Conservation (phyloP, 2,329 filamentous ascomycete genomes). For the Ophiobolus disseminans region DNA sequence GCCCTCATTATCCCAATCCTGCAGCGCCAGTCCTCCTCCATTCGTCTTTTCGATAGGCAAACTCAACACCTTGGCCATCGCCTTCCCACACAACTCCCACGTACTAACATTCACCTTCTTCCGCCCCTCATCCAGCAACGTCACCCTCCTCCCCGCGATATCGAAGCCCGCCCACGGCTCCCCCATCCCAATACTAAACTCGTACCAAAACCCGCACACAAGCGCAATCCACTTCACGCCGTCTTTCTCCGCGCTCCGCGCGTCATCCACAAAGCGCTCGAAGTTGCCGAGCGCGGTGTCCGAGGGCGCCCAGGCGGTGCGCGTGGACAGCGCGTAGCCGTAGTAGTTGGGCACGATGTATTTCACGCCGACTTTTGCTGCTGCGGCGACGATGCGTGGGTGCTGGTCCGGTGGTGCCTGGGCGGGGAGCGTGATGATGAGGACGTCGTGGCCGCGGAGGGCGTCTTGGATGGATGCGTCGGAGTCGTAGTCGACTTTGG, state of each 20-base stretch:
- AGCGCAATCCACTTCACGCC: slow-evolving; percentile 15
- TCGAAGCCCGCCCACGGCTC: slow-evolving; percentile 47
- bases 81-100: slow-evolving; percentile 63
- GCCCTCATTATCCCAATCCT: slow-evolving; percentile 14
- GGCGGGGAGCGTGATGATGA: slow-evolving; percentile 50
- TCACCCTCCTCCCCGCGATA: slow-evolving; percentile 37
- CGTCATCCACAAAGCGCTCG: slow-evolving; percentile 12
- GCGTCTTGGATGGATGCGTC: slow-evolving; percentile 38
- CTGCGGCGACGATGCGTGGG: slow-evolving; percentile 41
- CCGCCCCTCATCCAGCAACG: slow-evolving; percentile 43
- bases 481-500: slow-evolving; percentile 43
- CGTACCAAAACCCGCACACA: slow-evolving; percentile 47
- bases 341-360: slow-evolving; percentile 53
- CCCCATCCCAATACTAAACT: slow-evolving; percentile 44
- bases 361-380: slow-evolving; percentile 46
- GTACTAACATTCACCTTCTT: slow-evolving; percentile 58
- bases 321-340: slow-evolving; percentile 30
- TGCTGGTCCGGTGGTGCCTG: slow-evolving; percentile 36
- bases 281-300: slow-evolving; percentile 11
- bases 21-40: not conserved
- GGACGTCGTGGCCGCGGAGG: slow-evolving; percentile 47
- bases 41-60: slow-evolving; percentile 40
- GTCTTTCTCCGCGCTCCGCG: slow-evolving; percentile 1
- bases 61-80: slow-evolving; percentile 56
- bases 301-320: not conserved